Evolutionary conservation across 164 flowering plant genomes (phyloP), one percentile per base, ranked within the genome.

Genomic region (Platanus orientalis): DNA sequence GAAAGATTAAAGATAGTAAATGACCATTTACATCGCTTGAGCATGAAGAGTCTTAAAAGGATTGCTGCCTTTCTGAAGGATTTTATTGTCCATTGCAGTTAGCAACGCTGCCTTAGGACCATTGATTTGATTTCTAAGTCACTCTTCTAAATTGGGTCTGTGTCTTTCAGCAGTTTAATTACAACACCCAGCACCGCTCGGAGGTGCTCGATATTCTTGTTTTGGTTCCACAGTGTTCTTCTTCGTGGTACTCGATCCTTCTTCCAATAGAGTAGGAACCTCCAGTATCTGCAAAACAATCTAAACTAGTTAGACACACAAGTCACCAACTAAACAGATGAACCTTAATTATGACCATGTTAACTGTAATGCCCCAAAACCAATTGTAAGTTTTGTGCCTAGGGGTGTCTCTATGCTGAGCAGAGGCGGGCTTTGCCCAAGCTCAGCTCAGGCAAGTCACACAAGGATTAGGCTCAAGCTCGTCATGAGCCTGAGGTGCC

Each of bases 161-260:
- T 29, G 24, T 30, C 61, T 9, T 55, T 13, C 39, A 56, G 62
- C 55, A 45, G 10, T 30, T 68, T 66, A 79, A n/a, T 83, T 74
- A 72, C 92, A 86, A 70, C 96, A 85, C 51, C 84, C 73, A n/a
- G n/a, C n/a, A n/a, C 71, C 64, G 9, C 63, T 50, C 3, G 70
- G 70, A 28, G 71, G 51, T 23, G 63, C 68, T 28, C 61, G 67
- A 36, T 64, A 28, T 29, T 55, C 78, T 69, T 80, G 81, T 69
- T 75, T 77, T 65, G 80, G 81, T 44, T 76, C 78, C 78, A 83
- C 68, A 64, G 64, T 83, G 29, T 84, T 85, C 57, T 73, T 78
- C 77, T 80, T 90, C 67, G 72, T 84, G 6, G 67, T 75, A 7
- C 68, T 71, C 17, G 93, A 90, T 74, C 98, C 98, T 65, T 87